phyloP scores from a whole-genome alignment of 345 rosid genomes.

The Populus nigra region DNA sequence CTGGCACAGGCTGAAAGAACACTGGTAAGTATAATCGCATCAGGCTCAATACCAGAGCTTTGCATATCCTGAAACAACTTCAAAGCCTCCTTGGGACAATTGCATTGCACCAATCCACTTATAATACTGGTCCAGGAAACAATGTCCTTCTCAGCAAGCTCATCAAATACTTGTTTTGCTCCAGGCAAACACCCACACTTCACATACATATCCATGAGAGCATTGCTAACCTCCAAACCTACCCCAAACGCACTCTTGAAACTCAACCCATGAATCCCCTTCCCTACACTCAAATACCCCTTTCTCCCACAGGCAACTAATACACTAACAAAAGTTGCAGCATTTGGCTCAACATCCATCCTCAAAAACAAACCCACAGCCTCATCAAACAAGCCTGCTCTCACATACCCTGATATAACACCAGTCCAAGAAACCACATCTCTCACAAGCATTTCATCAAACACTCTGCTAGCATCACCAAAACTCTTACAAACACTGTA shows the following conservation, averaged over 20 bases:
- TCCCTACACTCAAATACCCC: slow-evolving; percentile 33
- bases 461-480: slow-evolving; percentile 30
- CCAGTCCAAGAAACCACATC: slow-evolving; percentile 50
- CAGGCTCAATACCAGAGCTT: slow-evolving; percentile 34
- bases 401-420: slow-evolving; percentile 36
- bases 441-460: slow-evolving; percentile 47
- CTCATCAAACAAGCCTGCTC: slow-evolving; percentile 34
- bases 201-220: slow-evolving; percentile 51
- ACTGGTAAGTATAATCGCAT: slow-evolving; percentile 43
- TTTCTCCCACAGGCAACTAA: slow-evolving; percentile 42
- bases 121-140: slow-evolving; percentile 49
- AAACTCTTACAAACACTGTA: slow-evolving; percentile 32
- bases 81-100: slow-evolving; percentile 34
- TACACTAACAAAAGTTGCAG: slow-evolving; percentile 36
- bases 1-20: slow-evolving; percentile 48
- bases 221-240: slow-evolving; percentile 37
- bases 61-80: slow-evolving; percentile 43
- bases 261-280: slow-evolving; percentile 38
- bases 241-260: slow-evolving; percentile 19
- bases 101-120: slow-evolving; percentile 44
- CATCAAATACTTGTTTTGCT: slow-evolving; percentile 37
- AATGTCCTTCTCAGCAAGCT: slow-evolving; percentile 36
- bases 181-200: slow-evolving; percentile 40
- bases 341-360: slow-evolving; percentile 38
- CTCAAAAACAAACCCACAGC: slow-evolving; percentile 36